phyloP scores from a whole-genome alignment of 2,329 filamentous ascomycete genomes.

The Fusarium globosum region DNA sequence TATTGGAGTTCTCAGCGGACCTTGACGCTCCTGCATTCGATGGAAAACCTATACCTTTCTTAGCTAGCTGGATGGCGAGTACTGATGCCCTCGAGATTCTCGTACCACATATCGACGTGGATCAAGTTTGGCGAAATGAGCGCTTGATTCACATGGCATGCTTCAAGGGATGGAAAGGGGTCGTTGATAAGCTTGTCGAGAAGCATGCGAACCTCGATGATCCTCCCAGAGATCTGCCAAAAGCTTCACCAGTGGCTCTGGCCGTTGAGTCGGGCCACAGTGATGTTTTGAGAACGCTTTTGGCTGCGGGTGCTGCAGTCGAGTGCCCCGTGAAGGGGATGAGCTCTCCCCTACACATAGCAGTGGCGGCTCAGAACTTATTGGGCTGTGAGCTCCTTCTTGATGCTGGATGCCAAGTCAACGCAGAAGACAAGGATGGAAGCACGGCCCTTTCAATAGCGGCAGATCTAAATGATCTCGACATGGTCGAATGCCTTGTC shows the following conservation, averaged over 20 bases:
- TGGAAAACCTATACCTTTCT: slow-evolving; percentile 23
- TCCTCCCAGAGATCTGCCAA: slow-evolving; percentile 15
- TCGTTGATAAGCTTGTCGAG: slow-evolving; percentile 30
- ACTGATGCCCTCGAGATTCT: slow-evolving; percentile 23
- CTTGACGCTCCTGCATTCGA: slow-evolving; percentile 11
- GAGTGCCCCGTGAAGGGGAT: slow-evolving; percentile 15
- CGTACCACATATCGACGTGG: slow-evolving; percentile 24
- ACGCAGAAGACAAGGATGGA: slow-evolving; percentile 4
- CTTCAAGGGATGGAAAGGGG: slow-evolving; percentile 18
- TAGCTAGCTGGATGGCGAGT: slow-evolving; percentile 17
- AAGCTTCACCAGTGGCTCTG: slow-evolving; percentile 30
- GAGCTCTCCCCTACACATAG: slow-evolving; percentile 23
- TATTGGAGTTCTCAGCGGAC: slow-evolving; percentile 23
- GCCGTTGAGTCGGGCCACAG: slow-evolving; percentile 16
- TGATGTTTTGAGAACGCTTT: slow-evolving; percentile 14
- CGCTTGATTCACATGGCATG: slow-evolving; percentile 30
- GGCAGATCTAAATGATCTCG: slow-evolving; percentile 2
- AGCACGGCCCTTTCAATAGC: slow-evolving; percentile 26
- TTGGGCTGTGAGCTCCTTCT: slow-evolving; percentile 21
- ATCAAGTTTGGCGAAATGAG: slow-evolving; percentile 17
- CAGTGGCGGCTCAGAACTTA: slow-evolving; percentile 11
- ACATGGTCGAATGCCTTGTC: slow-evolving; percentile 24
- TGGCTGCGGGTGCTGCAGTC: slow-evolving; percentile 22
- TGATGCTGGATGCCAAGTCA: slow-evolving; percentile 25
- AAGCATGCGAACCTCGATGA: slow-evolving; percentile 26